Base-by-base conservation (phyloP, 2,329 filamentous ascomycete species). In the Ophiocordyceps camponoti-floridani region DNA sequence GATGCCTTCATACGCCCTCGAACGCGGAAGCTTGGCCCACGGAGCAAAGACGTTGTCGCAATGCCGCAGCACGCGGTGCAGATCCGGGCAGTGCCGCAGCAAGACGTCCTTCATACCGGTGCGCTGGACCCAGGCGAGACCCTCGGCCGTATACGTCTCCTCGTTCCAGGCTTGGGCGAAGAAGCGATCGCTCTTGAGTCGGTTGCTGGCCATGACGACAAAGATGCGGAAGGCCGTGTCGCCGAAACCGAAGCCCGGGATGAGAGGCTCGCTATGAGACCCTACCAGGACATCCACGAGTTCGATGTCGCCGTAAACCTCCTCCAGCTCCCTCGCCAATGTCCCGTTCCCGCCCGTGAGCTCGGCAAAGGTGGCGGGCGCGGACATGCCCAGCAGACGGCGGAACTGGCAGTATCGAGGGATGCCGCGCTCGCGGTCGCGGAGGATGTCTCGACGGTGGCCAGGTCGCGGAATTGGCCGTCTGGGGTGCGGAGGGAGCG, bases 391-490 rank as follows among this genome's bases (percentile, higher is more conserved):
- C 28, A 70, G 58, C 7, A 69, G 53, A 0, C 64, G 59, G 0
- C 67, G 62, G 55, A 70, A 69, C 30, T 58, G 49, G 51, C 61
- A 62, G 56, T 69, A 68, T 0, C 65, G 58, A 0, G 65, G 65
- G 3, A 69, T 62, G 19, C 66, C 65, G 14, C 67, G 61, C 51
- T 69, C 66, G 26, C 66, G 61, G 48, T 70, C 65, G 2, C 66
- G 60, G 1, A 69, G 55, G 45, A 70, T 63, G 47, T 69, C 66
- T 69, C 66, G 18, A 69, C 56, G 7, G 65, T 67, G 16, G 61
- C 66, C 47, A 70, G 51, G 49, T 70, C 66, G 10, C 61, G 54
- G 19, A 57, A 57, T 9, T 58, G 53, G 18, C 62, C 62, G 44
- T 69, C 64, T 0, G 66, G 65, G 1, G 59, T 62, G 14, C 54